Evolutionary conservation across 768 basidiomycete genomes (phyloP).

Genomic region (Obba rivulosa): DNA sequence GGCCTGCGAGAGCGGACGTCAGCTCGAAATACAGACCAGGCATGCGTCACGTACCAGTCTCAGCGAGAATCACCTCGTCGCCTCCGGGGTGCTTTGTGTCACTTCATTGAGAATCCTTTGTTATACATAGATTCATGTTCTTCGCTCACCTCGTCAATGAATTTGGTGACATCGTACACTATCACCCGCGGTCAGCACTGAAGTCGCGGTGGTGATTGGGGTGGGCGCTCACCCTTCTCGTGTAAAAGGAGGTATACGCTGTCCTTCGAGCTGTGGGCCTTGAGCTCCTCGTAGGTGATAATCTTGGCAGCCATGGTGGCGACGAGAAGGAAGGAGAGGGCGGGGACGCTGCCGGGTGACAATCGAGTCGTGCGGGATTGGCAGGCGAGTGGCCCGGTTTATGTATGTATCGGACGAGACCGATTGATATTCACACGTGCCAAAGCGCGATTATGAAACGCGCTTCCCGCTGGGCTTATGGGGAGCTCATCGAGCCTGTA

Average conservation of each 20-base stretch:
- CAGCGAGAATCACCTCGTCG: conserved; percentile 94
- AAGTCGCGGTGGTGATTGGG: not conserved
- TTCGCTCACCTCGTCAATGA: conserved; percentile 89
- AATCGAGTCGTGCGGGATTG: conserved; percentile 8
- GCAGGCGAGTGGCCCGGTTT: conserved; percentile 3
- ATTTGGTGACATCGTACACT: conserved; percentile 94
- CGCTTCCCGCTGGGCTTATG: too few species aligned
- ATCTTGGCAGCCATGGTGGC: conserved; percentile 40
- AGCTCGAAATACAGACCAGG: not conserved
- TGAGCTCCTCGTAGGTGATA: conserved; percentile 71
- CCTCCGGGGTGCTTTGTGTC: conserved; percentile 83
- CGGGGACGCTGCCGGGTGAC: conserved; percentile 11
- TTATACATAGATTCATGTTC: not conserved
- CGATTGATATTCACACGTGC: conserved; percentile 5
- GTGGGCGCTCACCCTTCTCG: conserved; percentile 60
- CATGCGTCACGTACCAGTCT: conserved; percentile 62
- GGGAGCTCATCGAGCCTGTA: too few species aligned
- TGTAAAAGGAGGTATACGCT: conserved; percentile 78
- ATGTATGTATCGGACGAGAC: conserved; percentile 4
- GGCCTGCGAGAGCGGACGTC: conserved; percentile 43
- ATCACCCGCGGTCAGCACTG: conserved; percentile 16
- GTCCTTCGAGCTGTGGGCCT: conserved; percentile 69
- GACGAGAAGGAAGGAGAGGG: conserved; percentile 10
- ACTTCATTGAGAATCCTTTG: not conserved
- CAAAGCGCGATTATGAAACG: not conserved